These are phyloP conservation scores for Cyberlindnera samutprakarnensis DNA, from an alignment of 805 yeast genomes.

Conservation along the genomic window DNA sequence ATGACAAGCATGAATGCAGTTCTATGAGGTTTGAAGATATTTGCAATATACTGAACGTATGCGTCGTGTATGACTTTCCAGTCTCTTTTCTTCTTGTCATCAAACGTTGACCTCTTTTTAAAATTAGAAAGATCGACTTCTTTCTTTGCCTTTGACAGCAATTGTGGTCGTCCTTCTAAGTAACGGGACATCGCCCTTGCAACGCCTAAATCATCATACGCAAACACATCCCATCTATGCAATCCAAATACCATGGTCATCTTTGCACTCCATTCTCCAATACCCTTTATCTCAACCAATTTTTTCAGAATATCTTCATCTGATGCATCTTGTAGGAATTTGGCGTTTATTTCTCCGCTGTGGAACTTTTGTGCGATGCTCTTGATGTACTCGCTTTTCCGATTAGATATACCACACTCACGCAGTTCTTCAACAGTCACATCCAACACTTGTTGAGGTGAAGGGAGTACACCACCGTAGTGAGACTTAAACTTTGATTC, in stretches of 20 bases:
- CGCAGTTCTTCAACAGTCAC: conserved; percentile 42
- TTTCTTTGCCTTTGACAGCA: conserved; percentile 37
- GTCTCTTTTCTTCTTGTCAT: conserved; percentile 38
- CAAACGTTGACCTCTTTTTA: conserved; percentile 28
- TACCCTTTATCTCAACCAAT: conserved; percentile 53
- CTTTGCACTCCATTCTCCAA: conserved; percentile 83
- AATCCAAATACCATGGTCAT: conserved; percentile 78
- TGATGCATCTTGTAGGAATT: conserved; percentile 29
- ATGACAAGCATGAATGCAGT: conserved; percentile 60
- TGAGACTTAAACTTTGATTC: conserved; percentile 35
- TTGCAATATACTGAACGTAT: conserved; percentile 46
- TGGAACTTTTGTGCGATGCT: conserved; percentile 46
- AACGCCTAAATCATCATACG: conserved; percentile 75
- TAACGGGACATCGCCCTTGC: conserved; percentile 74
- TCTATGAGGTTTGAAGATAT: conserved; percentile 56
- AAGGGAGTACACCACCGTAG: conserved; percentile 26
- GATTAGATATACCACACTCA: conserved; percentile 57
- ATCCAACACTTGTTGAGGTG: conserved; percentile 39
- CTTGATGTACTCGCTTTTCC: conserved; percentile 58
- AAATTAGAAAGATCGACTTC: conserved; percentile 27
- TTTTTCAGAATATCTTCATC: conserved; percentile 42
- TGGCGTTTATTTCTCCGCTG: conserved; percentile 27
- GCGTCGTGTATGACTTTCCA: conserved; percentile 67
- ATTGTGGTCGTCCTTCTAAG: conserved; percentile 43
- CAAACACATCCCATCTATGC: conserved; percentile 60